Base-by-base conservation (phyloP, 2,329 filamentous ascomycete genomes). In the Clonostachys sp. region DNA sequence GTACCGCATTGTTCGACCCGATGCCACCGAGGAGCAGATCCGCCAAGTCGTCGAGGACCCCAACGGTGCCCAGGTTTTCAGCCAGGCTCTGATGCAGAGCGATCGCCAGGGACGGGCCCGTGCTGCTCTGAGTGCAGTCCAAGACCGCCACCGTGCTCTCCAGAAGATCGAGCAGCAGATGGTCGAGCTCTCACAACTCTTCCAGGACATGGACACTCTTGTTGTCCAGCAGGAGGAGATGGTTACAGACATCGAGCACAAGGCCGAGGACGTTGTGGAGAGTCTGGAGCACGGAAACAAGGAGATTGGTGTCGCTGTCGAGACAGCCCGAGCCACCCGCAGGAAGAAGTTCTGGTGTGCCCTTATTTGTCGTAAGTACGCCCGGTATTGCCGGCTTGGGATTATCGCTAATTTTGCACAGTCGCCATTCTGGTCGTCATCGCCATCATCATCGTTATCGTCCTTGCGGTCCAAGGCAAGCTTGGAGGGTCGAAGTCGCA, bases 271-370 rank as follows among this genome's bases (percentile, higher is more conserved):
- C 61, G 87, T 94, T 38, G 83, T 88, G 44, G 83, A 87, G 49
- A 89, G 97, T 66, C 80, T 96, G 43, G 82, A 86, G 60, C 87
- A 94, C 65, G 92, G 86, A 54, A 96, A 94, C 61, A 79, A 83
- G 53, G 83, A 96, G 66, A 87, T 97, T 50, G 83, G 78, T 38
- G 80, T 80, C n/a, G 91, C 91, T 12, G 87, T 96, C 52, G 77
- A 79, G 51, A 95, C 89, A 56, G 92, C 92, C 9, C 78, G 86
- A 64, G 81, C 83, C 57, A 89, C 87, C 45, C 80, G 89, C 57
- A 89, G 84, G 73, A 95, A 95, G 90, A 96, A 96, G 87, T 96
- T 91, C 91, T 91, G 88, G 65, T 96, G 91, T 75, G 71, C 96
- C 56, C 84, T 86, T 59, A 89, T 96, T 60, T 72, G 77, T 57